These are phyloP conservation scores for Ailanthus altissimus DNA, from an alignment of 345 rosid species.

Conservation along the genomic window DNA sequence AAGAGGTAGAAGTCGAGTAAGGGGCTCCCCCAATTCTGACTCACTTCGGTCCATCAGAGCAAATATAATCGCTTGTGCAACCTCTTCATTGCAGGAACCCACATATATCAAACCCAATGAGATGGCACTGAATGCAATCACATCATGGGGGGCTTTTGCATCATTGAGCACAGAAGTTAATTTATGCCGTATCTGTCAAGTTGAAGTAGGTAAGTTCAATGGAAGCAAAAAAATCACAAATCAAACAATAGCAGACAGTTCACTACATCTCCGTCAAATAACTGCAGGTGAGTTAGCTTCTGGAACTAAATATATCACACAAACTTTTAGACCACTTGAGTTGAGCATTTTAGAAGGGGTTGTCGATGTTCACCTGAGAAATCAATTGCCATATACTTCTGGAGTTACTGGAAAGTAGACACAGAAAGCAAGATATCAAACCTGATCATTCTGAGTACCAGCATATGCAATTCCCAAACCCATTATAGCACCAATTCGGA, in stretches of 20 bases:
- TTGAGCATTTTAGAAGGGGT: background rate
- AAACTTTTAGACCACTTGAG: background rate
- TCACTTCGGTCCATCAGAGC: constrained; percentile 84
- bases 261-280: constrained; percentile 48
- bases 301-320: constrained; percentile 15
- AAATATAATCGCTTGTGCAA: constrained; percentile 86
- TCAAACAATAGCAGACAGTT: constrained; percentile 19
- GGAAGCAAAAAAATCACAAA: constrained; percentile 10
- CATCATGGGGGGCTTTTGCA: constrained; percentile 75
- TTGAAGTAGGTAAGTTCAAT: constrained; percentile 20
- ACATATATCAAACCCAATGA: constrained; percentile 89
- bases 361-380: background rate
- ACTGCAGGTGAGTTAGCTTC: constrained; percentile 18
- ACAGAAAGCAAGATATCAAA: constrained; percentile 22
- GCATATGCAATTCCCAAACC: constrained; percentile 96
- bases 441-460: constrained; percentile 82
- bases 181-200: constrained; percentile 57
- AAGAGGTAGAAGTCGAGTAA: constrained; percentile 80
- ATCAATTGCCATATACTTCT: background rate
- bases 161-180: constrained; percentile 72
- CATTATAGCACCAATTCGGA: constrained; percentile 93
- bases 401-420: background rate
- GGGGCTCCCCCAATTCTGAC: constrained; percentile 82
- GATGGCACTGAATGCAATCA: constrained; percentile 82
- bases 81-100: constrained; percentile 95